A percentile compares a stretch with the other conserved stretches of the same genome.
These are phyloP conservation scores for Pyrenochaeta sp. DNA, from an alignment of 2,329 filamentous ascomycete species.

Conservation along the genomic window DNA sequence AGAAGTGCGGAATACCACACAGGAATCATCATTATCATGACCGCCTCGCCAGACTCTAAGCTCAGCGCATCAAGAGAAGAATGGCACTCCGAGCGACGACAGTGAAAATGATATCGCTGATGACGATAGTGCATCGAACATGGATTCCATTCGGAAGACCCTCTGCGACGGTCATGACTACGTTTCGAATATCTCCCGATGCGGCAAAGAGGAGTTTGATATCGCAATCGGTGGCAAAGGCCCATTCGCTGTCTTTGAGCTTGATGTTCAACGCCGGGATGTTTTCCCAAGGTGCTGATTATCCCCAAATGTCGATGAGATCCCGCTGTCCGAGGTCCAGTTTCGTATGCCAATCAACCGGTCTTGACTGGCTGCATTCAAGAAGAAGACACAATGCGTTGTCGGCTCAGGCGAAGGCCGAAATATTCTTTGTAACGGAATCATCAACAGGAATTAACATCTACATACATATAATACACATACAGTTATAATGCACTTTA, in stretches of 20 bases:
- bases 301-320: too few relatives aligned
- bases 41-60: slow-evolving; percentile 22
- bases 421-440: too few relatives aligned
- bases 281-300: too few relatives aligned
- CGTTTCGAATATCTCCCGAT: slow-evolving; percentile 55
- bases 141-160: slow-evolving; percentile 40
- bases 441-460: too few relatives aligned
- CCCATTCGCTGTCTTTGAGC: slow-evolving; percentile 26
- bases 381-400: too few relatives aligned
- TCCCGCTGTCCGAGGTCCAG: too few relatives aligned
- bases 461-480: too few relatives aligned
- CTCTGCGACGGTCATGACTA: slow-evolving; percentile 51
- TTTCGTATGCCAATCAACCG: too few relatives aligned
- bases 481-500: too few relatives aligned
- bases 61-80: slow-evolving; percentile 48
- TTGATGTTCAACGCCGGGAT: too few relatives aligned
- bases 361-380: too few relatives aligned
- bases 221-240: slow-evolving; percentile 34
- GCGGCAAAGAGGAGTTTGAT: slow-evolving; percentile 50
- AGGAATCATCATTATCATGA: slow-evolving; percentile 49
- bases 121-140: slow-evolving; percentile 25
- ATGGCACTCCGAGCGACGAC: slow-evolving; percentile 52
- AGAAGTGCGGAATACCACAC: slow-evolving; percentile 57
- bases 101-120: slow-evolving; percentile 53
- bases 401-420: too few relatives aligned